These are phyloP conservation scores for Phyllostachys edulis DNA, from an alignment of 176 grass and related monocot genomes.

Conservation along the genomic window DNA sequence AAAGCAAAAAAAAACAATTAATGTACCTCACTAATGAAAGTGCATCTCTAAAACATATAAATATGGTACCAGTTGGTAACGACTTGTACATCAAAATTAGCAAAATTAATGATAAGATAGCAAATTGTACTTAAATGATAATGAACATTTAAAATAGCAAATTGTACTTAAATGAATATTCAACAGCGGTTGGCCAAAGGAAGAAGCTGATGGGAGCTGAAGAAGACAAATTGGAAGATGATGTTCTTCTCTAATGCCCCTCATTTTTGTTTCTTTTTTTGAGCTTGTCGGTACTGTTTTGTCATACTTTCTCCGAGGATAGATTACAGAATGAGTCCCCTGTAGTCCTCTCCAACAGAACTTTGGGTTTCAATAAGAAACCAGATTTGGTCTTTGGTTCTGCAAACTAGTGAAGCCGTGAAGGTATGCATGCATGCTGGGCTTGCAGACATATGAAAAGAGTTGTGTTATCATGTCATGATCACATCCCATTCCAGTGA, in stretches of 20 bases:
- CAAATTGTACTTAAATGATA: too few relatives aligned
- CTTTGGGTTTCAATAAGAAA: too few relatives aligned
- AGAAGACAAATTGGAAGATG: neutral
- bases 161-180: too few relatives aligned
- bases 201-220: neutral
- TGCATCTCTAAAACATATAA: too few relatives aligned
- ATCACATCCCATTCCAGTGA: neutral
- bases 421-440: neutral
- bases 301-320: neutral
- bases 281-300: neutral
- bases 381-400: neutral
- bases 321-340: too few relatives aligned
- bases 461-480: neutral
- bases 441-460: neutral
- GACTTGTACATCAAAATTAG: too few relatives aligned
- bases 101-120: too few relatives aligned
- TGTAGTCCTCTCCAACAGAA: too few relatives aligned
- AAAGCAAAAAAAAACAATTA: too few relatives aligned
- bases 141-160: too few relatives aligned
- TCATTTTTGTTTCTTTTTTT: neutral
- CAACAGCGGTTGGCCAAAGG: neutral
- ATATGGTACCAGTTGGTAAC: too few relatives aligned
- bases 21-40: too few relatives aligned
- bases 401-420: neutral
- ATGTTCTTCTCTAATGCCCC: neutral